Evolutionary conservation across 108 stramenopile genomes (phyloP).

Genomic region (Discostella stelligeroides): DNA sequence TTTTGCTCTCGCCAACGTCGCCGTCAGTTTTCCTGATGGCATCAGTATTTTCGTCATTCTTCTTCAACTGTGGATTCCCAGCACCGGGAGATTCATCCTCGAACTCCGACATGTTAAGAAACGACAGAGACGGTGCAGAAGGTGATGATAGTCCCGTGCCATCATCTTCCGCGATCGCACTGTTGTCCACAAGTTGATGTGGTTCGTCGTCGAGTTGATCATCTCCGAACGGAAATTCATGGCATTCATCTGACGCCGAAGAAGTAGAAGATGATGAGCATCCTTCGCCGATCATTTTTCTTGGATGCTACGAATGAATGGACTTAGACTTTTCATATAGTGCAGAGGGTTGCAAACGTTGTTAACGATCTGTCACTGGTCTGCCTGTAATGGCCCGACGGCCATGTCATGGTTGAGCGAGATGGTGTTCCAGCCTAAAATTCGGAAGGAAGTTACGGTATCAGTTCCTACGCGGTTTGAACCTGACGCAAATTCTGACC

Average conservation of each 20-base stretch:
- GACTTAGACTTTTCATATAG: conserved; percentile 1
- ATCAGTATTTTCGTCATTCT: too few species aligned
- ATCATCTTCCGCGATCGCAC: neutral
- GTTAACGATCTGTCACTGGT: neutral
- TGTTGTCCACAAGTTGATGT: too few species aligned
- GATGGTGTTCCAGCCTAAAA: too few species aligned
- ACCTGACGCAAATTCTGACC: too few species aligned
- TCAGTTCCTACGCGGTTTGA: too few species aligned
- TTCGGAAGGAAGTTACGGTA: too few species aligned
- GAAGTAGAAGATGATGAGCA: neutral
- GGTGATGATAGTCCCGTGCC: neutral
- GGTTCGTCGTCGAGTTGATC: neutral
- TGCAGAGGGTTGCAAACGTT: neutral
- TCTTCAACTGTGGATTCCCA: neutral
- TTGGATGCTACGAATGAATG: neutral
- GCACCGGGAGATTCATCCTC: neutral
- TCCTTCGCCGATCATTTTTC: too few species aligned
- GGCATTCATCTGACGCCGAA: conserved; percentile 4
- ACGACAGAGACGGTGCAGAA: neutral
- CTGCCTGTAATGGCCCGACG: too few species aligned
- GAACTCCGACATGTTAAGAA: neutral
- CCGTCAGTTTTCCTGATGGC: neutral
- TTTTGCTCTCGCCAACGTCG: neutral
- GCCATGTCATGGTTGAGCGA: too few species aligned
- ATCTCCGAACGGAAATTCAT: conserved; percentile 17